Evolutionary conservation across 305 asterid species (phyloP), one percentile per base, ranked within the genome.

Genomic region (Fraxinus velutina): DNA sequence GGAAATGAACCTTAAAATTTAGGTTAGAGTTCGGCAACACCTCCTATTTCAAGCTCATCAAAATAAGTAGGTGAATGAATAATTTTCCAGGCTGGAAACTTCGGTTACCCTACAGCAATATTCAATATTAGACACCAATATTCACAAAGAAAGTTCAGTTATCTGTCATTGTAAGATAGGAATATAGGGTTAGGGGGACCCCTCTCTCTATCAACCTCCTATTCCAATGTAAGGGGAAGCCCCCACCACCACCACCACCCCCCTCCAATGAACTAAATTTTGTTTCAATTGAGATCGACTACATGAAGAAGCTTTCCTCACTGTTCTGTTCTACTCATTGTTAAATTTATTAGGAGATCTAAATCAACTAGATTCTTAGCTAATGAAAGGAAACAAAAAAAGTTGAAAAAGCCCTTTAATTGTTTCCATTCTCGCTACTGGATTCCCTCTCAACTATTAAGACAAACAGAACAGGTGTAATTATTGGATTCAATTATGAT

Each of bases 21-120:
- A 24, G 13, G 57, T 22, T 44, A 73, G 50, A 47, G 79, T 85
- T 86, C 83, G 83, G 85, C 78, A 37, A 82, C 44, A 71, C 1
- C 47, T 75, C 50, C 12, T 27, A 80, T 17, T 17, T 33, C 1
- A 60, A 30, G 27, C 29, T 80, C 87, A 84, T 73, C 75, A 3
- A 60, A 60, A 10, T 42, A 62, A 37, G 76, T 15, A 39, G 34
- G 70, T 6, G 70, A 76, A 29, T 76, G 73, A 55, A 81, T 73
- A 60, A 85, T 77, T 84, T 73, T 73, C 87, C 32, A 84, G 88
- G 42, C 89, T 81, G 88, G 84, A 64, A 66, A 57, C n/a, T 34
- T 30, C 3, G 1, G 10, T 37, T 66, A 80, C 42, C 29, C 71
- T 78, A 60, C 72, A 60, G 44, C 36, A 68, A 76, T 19, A 75